Base-by-base conservation (phyloP, 805 yeast species). In the Yamadazyma paraphyllophila region DNA sequence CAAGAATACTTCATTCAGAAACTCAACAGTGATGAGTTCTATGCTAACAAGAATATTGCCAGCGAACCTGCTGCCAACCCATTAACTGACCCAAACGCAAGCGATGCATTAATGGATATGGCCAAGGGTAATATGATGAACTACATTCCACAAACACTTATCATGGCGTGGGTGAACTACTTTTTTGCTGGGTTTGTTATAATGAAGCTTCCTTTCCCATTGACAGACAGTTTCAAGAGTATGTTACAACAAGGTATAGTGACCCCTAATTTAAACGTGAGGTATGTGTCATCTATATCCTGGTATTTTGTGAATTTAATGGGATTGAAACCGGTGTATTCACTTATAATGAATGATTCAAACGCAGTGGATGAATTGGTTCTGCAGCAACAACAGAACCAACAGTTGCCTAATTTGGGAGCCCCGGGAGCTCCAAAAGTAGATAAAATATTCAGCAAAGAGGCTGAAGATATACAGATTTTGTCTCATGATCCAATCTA, bases 161-260 rank as follows among this genome's bases (percentile, higher is more conserved):
- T 91, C 52, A 91, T 94, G 97, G 89, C 90, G 59, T 94, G 97
- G 96, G 92, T 92, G 49, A 88, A 88, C 59, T 87, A 82, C 58
- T 91, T 92, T 68, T 94, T 89, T 64, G 88, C 92, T 11, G 97
- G 97, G 0, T 89, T 90, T 52, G 83, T 91, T 12, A 79, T 89
- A 40, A 86, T 71, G 76, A 70, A 67, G 52, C 71, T 94, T 44
- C 99, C 99, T 13, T 94, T 94, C 69, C 96, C 96, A 2, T 69
- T 94, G 46, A 94, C 98, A 0, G 74, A 82, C 27, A 82, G 91
- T 48, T 94, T 94, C 73, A 94, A 94, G 64, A 80, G 86, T 48
- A 91, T 94, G 96, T 67, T 94, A 36, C 99, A 94, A 65, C 80
- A 79, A 25, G 96, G 97, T 7, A 85, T 94, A 11, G 77, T 74